phyloP scores from a whole-genome alignment of 441 rosid species.

The Brassica hybrid region DNA sequence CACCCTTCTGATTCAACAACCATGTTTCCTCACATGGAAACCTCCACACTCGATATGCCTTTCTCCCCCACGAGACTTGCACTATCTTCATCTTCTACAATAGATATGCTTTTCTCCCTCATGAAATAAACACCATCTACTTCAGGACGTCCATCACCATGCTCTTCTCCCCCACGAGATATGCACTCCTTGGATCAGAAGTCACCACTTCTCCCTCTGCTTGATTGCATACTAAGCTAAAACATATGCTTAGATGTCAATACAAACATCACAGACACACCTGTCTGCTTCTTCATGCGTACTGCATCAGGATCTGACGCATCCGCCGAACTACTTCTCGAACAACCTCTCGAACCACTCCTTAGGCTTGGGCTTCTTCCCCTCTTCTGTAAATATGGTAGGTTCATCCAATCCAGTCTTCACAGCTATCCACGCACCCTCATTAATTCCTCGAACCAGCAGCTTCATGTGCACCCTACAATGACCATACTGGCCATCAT shows the following conservation, averaged over 20 bases:
- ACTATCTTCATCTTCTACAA: no score
- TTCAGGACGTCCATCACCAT: no score
- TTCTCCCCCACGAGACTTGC: no score
- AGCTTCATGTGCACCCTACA: not conserved
- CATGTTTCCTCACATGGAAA: no score
- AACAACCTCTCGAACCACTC: not conserved
- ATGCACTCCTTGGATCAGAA: not conserved
- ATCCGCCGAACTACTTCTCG: not conserved
- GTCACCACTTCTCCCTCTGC: not conserved
- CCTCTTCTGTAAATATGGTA: not conserved
- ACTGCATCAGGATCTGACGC: not conserved
- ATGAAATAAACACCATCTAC: no score
- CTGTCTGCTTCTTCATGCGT: not conserved
- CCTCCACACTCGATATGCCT: no score
- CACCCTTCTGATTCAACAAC: no score
- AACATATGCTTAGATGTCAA: not conserved
- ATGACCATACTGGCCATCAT: not conserved
- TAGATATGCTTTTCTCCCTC: no score
- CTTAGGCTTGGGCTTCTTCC: no score
- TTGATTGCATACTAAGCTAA: not conserved
- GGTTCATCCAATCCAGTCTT: not conserved
- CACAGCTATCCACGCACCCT: not conserved
- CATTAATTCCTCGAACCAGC: not conserved
- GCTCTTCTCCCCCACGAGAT: not conserved
- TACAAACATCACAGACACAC: not conserved